A percentile compares a stretch with the other conserved stretches of the same genome.
Evolutionary conservation across 768 basidiomycete species (phyloP).

Genomic region (Cubamyces sp.): DNA sequence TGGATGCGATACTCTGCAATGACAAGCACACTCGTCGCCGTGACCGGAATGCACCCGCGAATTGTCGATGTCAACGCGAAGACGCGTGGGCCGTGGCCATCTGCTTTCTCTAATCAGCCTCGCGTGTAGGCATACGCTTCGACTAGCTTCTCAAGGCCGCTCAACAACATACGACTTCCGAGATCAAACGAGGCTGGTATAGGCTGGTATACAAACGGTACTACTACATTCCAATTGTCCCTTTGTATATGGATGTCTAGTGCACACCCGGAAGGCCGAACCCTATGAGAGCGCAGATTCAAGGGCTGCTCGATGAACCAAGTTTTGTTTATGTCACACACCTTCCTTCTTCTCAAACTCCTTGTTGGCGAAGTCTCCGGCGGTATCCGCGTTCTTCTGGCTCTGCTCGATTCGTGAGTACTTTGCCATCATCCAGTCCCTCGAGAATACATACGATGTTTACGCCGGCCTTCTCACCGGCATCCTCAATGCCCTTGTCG

Average conservation of each 20-base stretch:
- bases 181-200: too few species aligned
- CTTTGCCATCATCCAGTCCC: not conserved
- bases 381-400: conserved; percentile 32
- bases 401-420: conserved; percentile 19
- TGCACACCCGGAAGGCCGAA: conserved; percentile 18
- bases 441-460: conserved; percentile 27
- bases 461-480: conserved; percentile 30
- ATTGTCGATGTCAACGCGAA: too few species aligned
- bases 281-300: not conserved
- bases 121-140: too few species aligned
- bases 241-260: not conserved
- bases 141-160: too few species aligned
- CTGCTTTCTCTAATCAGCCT: too few species aligned
- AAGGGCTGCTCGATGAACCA: too few species aligned
- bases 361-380: conserved; percentile 35
- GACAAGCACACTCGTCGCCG: too few species aligned
- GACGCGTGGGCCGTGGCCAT: too few species aligned
- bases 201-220: not conserved
- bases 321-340: conserved; percentile 4
- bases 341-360: conserved; percentile 31
- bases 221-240: not conserved
- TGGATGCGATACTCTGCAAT: too few species aligned
- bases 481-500: conserved; percentile 33
- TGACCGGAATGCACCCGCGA: too few species aligned
- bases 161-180: too few species aligned